A percentile compares a stretch with the other conserved stretches of the same genome.
phyloP scores from a whole-genome alignment of 441 rosid species.

The Omphalea diandra region DNA sequence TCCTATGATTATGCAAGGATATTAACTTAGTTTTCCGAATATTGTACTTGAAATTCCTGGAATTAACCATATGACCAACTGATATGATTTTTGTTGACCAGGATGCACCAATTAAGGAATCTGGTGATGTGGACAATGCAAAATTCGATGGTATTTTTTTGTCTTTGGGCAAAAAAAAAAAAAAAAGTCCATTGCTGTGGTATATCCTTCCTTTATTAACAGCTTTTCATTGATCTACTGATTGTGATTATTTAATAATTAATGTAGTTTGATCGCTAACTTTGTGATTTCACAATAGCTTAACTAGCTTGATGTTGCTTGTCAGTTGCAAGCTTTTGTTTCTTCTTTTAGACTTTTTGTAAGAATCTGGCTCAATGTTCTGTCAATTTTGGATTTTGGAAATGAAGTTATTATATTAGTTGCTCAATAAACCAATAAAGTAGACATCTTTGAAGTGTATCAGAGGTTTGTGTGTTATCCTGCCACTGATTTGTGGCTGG shows the following conservation, averaged over 20 bases:
- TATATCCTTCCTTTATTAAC: neutral
- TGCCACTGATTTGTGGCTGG: neutral
- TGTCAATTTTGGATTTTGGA: neutral
- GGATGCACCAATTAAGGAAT: constrained; percentile 95
- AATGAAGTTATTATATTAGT: neutral
- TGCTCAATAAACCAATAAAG: neutral
- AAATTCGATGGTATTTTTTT: constrained; percentile 63
- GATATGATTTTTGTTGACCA: constrained; percentile 27
- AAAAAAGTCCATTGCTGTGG: neutral
- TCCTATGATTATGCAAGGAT: constrained; percentile 86
- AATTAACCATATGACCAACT: neutral
- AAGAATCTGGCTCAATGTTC: neutral
- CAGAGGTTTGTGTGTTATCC: neutral
- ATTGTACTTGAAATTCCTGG: constrained; percentile 8
- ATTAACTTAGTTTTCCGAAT: constrained; percentile 9
- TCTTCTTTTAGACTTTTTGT: neutral
- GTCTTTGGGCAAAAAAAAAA: no score
- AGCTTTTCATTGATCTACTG: neutral
- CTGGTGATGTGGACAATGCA: constrained; percentile 77
- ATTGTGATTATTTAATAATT: neutral
- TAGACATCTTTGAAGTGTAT: neutral
- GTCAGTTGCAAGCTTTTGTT: neutral
- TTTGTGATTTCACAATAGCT: neutral
- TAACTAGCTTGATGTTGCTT: neutral
- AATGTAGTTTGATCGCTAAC: neutral